Base-by-base conservation (phyloP, 2,329 filamentous ascomycete species). In the Colletotrichum abscissum region DNA sequence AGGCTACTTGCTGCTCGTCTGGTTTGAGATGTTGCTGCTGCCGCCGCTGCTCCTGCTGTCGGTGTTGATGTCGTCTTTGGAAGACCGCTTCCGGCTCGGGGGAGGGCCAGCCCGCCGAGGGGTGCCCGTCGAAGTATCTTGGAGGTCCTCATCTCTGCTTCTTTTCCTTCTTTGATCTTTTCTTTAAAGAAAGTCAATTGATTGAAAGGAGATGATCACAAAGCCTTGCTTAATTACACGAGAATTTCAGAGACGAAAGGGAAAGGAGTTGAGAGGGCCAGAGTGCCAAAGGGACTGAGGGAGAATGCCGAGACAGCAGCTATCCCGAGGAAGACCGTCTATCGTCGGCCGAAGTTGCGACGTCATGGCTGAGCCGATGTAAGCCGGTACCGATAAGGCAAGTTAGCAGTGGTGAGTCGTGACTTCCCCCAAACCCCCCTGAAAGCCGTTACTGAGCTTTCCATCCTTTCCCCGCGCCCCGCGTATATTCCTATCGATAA, bases 1-100 rank as follows among this genome's bases (percentile, higher is more conserved):
- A 91, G 82, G 74, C 85, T 86, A 79, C 88, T 86, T 46, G 84
- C 85, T 52, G 78, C 77, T 75, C 87, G 84, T 65, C 79, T 68
- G 22, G 77, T 67, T 56, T 76, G 73, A 59, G 75, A 72, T 69
- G 73, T 74, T 60, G 74, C 35, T 69, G 76, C 74, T n/a, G 59
- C 55, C 60, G 64, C 67, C 12, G 49, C 26, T 26, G 26, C 26
- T 26, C 26, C 28, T 35, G 63, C 77, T 71, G 60, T 75, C 69
- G 74, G 74, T 64, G 75, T 35, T 71, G 76, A 75, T 19, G 59
- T 59, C 63, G 65, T 72, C 46, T 64, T 26, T 8, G 16, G 19
- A 19, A 19, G 42, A 9, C 42, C 42, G 42, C 49, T n/a, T 35
- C 52, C 58, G 42, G 76, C 64, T 70, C 72, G 78, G 54, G 77